These are phyloP conservation scores for Salvia hispanica DNA, from an alignment of 257 asterid genomes.

Conservation along the genomic window DNA sequence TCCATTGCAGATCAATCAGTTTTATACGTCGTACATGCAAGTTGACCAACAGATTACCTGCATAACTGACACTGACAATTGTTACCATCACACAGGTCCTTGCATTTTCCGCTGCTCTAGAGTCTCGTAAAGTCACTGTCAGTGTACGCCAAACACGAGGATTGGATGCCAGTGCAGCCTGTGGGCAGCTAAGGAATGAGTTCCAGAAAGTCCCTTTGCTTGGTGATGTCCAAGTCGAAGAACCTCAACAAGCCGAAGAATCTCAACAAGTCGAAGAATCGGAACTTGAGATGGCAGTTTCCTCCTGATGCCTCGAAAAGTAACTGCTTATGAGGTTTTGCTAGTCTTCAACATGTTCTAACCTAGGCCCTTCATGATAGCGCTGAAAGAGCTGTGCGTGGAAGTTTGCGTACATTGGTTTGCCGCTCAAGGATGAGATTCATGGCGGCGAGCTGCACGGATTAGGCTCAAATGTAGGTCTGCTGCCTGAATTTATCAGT, in stretches of 20 bases:
- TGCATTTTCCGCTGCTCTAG: constrained; percentile 82
- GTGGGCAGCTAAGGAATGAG: constrained; percentile 93
- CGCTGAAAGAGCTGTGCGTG: constrained; percentile 2
- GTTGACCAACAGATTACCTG: neutral
- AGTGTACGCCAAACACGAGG: constrained; percentile 94
- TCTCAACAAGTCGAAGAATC: constrained; percentile 32
- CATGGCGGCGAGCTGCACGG: constrained; percentile 2
- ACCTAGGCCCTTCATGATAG: neutral
- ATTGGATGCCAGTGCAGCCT: constrained; percentile 94
- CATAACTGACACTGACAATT: constrained; percentile 11
- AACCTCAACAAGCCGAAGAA: no score
- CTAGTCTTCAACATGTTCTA: neutral
- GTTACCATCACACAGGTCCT: constrained; percentile 48
- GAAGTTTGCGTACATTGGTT: neutral
- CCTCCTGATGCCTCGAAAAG: constrained; percentile 38
- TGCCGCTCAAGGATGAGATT: neutral
- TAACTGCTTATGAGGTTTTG: neutral
- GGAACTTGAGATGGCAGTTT: constrained; percentile 52
- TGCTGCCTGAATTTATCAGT: neutral
- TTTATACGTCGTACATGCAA: neutral
- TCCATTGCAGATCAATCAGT: constrained; percentile 12
- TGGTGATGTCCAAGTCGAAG: no score
- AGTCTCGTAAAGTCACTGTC: constrained; percentile 75
- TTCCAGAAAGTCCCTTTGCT: constrained; percentile 79
- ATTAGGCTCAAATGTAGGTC: neutral